Evolutionary conservation across 192 early-diverging fungal species (phyloP), one percentile per base, ranked within the genome.

Genomic region (Spinellus fusiger): DNA sequence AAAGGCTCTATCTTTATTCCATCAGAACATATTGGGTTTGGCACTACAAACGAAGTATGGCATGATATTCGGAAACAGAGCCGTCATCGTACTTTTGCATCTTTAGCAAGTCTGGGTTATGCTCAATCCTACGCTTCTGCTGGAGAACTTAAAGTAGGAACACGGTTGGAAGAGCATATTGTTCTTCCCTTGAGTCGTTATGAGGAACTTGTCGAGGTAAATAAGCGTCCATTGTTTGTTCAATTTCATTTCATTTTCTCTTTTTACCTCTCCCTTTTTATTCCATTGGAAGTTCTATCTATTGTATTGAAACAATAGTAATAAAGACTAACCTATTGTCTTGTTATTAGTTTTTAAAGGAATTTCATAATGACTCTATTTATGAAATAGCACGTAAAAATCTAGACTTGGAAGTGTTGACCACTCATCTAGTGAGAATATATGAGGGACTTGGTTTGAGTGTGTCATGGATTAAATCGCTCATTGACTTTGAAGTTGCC

Each of bases 401-500:
- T 3, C 56, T 62, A 4, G 68, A 79, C 35, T 35, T 79, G 5
- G 74, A 79, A 44, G 53, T 61, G 2, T 71, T 79, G 25, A 61
- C 71, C 7, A 66, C 27, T 32, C 76, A 70, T 55, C 62, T 76
- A 7, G 23, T 79, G 18, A 49, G 71, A 2, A 79, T 79, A 26
- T 68, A 76, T 56, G 73, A 76, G 35, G 73, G 63, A 0, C 59
- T 55, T 18, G 71, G 62, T 1, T 37, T 73, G 46, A 65, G 74
- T 1, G 59, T 79, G 1, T 15, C 52, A 2, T 79, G 77, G 77
- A 70, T 79, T 1, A 71, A 66, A 38, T 68, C 74, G 10, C 31
- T 75, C 23, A 76, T 76, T 33, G 77, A 79, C 35, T 67, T 71
- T 51, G 77, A 79, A 59, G 74, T 79, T 22, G 58, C 77, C 5